Evolutionary conservation across 768 basidiomycete species (phyloP).

Genomic region (Boletus eberwhitei): DNA sequence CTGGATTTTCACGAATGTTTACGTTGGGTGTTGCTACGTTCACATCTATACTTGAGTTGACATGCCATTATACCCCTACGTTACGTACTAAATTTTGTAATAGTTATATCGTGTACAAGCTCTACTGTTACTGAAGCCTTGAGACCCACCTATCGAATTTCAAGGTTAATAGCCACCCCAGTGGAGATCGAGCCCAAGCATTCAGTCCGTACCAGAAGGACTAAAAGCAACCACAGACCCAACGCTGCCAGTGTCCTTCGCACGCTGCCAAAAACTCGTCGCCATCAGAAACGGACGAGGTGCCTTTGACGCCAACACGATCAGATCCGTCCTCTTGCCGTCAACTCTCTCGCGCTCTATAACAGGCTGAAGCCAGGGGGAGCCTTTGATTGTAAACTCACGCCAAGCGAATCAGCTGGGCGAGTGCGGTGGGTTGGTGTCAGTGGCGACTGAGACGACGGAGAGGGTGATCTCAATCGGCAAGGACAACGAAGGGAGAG

Average conservation of each 20-base stretch:
- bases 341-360: background rate
- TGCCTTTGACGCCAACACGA: background rate
- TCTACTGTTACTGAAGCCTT: background rate
- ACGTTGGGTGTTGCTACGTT: background rate
- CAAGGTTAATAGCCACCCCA: no score
- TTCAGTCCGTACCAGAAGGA: no score
- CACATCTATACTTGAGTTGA: constrained; percentile 1
- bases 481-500: background rate
- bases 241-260: background rate
- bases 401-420: no score
- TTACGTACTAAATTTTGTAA: constrained; percentile 10
- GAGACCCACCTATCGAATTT: no score
- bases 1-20: constrained; percentile 1
- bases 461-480: constrained; percentile 8
- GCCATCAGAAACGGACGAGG: background rate
- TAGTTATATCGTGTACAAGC: background rate
- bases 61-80: constrained; percentile 13
- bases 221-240: no score
- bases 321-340: background rate
- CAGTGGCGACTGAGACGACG: constrained; percentile 26
- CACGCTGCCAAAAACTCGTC: constrained; percentile 9
- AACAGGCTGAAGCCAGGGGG: background rate
- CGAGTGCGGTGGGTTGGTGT: no score
- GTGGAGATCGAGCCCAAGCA: no score
- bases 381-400: constrained; percentile 4